Evolutionary conservation across 495 filamentous ascomycete genomes (phyloP).

Genomic region (Penicillium goetzii): DNA sequence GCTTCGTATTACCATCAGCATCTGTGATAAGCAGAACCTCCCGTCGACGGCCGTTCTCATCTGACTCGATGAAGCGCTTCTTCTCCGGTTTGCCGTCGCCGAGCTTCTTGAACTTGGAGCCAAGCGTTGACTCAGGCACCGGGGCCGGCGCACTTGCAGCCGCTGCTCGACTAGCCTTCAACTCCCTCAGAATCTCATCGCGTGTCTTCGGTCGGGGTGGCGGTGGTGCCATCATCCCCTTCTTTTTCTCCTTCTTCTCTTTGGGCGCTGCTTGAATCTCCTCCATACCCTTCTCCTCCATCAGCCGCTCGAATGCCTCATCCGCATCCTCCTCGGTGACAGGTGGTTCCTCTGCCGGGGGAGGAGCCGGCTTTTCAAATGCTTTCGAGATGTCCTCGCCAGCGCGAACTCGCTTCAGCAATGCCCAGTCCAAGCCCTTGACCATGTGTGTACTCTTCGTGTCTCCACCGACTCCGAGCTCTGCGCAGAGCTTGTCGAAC

Average conservation of each 20-base stretch:
- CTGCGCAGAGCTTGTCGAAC: constrained; percentile 70
- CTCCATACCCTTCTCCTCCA: constrained; percentile 66
- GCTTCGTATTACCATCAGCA: constrained; percentile 83
- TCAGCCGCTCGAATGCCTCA: constrained; percentile 70
- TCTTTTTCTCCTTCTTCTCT: constrained; percentile 70
- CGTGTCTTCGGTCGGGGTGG: constrained; percentile 69
- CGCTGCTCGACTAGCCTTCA: constrained; percentile 71
- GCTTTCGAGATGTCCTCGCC: constrained; percentile 67
- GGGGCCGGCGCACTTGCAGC: constrained; percentile 60
- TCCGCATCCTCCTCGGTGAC: constrained; percentile 58
- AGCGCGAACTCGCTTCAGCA: constrained; percentile 71
- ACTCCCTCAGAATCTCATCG: constrained; percentile 80
- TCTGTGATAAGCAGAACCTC: constrained; percentile 87
- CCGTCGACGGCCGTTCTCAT: constrained; percentile 65
- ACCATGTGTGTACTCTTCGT: constrained; percentile 78
- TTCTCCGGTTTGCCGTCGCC: constrained; percentile 60
- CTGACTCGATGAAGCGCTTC: constrained; percentile 73
- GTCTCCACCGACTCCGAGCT: constrained; percentile 82
- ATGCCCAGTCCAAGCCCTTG: constrained; percentile 85
- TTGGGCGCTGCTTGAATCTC: constrained; percentile 47
- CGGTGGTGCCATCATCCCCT: constrained; percentile 72
- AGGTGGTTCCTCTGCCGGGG: constrained; percentile 12
- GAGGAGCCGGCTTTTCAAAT: constrained; percentile 25
- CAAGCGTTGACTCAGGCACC: constrained; percentile 59
- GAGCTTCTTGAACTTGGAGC: constrained; percentile 82